Percentiles rank a stretch among this genome's conserved stretches.
phyloP scores from a whole-genome alignment of 495 filamentous ascomycete genomes.

The Beverwykella pulmonaria region DNA sequence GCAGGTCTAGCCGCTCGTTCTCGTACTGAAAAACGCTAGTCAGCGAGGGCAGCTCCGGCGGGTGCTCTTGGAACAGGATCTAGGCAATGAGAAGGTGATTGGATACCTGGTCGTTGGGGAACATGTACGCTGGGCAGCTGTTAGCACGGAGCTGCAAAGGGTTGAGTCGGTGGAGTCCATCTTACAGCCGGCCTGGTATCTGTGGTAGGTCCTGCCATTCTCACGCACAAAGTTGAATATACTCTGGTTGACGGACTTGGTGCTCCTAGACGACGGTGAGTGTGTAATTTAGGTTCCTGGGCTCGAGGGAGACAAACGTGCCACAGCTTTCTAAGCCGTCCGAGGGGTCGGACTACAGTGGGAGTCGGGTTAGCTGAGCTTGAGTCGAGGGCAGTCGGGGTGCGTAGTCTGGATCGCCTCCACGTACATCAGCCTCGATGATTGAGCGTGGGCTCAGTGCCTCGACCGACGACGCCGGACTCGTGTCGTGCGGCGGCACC shows the following conservation, averaged over 20 bases:
- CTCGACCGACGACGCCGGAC: constrained; percentile 36
- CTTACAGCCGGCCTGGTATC: constrained; percentile 40
- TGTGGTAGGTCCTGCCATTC: constrained; percentile 44
- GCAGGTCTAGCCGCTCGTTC: constrained; percentile 41
- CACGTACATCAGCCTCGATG: constrained; percentile 40
- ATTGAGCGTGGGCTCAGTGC: constrained; percentile 34
- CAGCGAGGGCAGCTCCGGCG: constrained; percentile 3
- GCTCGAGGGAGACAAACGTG: constrained; percentile 35
- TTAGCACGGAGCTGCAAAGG: constrained; percentile 14
- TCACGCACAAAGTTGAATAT: constrained; percentile 43
- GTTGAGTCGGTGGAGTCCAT: background rate
- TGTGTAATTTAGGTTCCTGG: constrained; percentile 8
- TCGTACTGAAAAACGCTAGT: constrained; percentile 33
- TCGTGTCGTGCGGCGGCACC: constrained; percentile 27
- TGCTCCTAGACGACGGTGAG: constrained; percentile 38
- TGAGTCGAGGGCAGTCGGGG: background rate
- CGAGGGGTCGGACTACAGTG: constrained; percentile 37
- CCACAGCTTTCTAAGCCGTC: constrained; percentile 35
- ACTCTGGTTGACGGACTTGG: constrained; percentile 42
- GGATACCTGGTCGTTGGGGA: constrained; percentile 43
- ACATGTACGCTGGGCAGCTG: constrained; percentile 36
- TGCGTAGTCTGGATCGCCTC: background rate
- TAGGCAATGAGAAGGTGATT: background rate
- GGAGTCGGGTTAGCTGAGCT: constrained; percentile 26
- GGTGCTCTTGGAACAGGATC: constrained; percentile 2